These are phyloP conservation scores for Phytophthora rubi DNA, from an alignment of 352 stramenopile species.

Conservation along the genomic window DNA sequence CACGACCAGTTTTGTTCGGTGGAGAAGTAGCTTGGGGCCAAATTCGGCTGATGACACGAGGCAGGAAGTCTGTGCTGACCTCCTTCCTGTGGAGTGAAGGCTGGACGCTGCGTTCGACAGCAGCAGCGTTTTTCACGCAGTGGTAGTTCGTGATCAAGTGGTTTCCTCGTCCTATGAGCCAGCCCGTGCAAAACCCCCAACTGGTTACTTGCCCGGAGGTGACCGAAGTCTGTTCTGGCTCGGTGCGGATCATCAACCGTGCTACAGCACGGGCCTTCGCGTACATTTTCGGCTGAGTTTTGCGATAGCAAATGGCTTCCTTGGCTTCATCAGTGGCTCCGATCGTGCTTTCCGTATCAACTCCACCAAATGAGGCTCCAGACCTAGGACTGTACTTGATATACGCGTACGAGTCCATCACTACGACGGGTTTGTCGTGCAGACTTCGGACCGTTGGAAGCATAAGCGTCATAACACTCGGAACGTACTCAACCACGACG, in stretches of 20 bases:
- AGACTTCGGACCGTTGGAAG: slow-evolving; percentile 38
- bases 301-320: slow-evolving; percentile 65
- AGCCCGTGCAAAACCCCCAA: slow-evolving; percentile 64
- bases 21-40: slow-evolving; percentile 13
- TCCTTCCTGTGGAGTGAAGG: slow-evolving; percentile 3
- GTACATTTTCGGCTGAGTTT: slow-evolving; percentile 62
- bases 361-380: not conserved
- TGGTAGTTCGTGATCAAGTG: slow-evolving; percentile 77
- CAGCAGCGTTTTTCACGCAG: slow-evolving; percentile 48
- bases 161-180: slow-evolving; percentile 62
- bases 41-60: slow-evolving; percentile 20
- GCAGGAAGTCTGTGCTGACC: slow-evolving; percentile 39
- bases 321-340: slow-evolving; percentile 56
- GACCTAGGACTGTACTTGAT: slow-evolving; percentile 9
- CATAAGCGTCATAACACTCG: slow-evolving; percentile 53
- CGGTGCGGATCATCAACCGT: slow-evolving; percentile 56
- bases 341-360: slow-evolving; percentile 52
- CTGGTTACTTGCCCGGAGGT: slow-evolving; percentile 20
- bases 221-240: slow-evolving; percentile 3
- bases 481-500: slow-evolving; percentile 59
- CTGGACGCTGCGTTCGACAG: slow-evolving; percentile 5
- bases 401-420: slow-evolving; percentile 56
- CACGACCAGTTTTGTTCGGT: slow-evolving; percentile 13
- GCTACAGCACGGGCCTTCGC: slow-evolving; percentile 53
- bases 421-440: slow-evolving; percentile 29